phyloP scores from a whole-genome alignment of 495 filamentous ascomycete species.

The Aspergillus heteromorphus region DNA sequence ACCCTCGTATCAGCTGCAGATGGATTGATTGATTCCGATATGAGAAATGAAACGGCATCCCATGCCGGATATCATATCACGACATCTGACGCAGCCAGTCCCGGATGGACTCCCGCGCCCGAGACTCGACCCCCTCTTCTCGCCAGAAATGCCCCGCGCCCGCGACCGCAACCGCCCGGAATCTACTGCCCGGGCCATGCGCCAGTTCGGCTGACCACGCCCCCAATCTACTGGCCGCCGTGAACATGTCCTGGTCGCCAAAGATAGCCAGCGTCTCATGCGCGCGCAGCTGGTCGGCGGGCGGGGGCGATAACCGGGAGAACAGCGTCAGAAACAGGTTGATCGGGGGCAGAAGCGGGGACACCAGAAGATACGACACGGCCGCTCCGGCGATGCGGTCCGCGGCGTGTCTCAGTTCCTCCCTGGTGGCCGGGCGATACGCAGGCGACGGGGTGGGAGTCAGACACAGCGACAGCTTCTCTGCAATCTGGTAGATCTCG shows the following conservation, averaged over 20 bases:
- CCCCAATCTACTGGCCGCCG: constrained; percentile 59
- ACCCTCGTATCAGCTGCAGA: not conserved
- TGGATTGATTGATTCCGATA: too few species aligned
- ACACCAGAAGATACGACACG: constrained; percentile 72
- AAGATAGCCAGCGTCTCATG: constrained; percentile 68
- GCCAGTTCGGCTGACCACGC: constrained; percentile 62
- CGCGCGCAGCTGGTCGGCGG: constrained; percentile 48
- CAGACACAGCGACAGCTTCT: constrained; percentile 53
- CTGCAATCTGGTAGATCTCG: constrained; percentile 63
- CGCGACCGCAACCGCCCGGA: constrained; percentile 52
- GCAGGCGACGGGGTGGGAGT: constrained; percentile 11
- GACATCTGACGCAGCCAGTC: constrained; percentile 35
- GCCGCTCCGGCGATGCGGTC: constrained; percentile 15
- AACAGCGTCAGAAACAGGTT: constrained; percentile 55
- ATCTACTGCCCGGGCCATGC: constrained; percentile 31
- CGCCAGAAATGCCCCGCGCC: constrained; percentile 83
- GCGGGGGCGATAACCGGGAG: constrained; percentile 27
- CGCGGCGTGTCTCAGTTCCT: constrained; percentile 1
- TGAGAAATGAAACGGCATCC: not conserved
- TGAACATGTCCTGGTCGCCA: constrained; percentile 75
- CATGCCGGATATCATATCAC: constrained; percentile 15
- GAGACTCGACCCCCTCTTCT: constrained; percentile 54
- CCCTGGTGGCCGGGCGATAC: not conserved
- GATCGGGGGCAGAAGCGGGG: constrained; percentile 65
- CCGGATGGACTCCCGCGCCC: constrained; percentile 44